These are phyloP conservation scores for Dictyophora rubrovolvata DNA, from an alignment of 768 basidiomycete genomes.

Conservation along the genomic window DNA sequence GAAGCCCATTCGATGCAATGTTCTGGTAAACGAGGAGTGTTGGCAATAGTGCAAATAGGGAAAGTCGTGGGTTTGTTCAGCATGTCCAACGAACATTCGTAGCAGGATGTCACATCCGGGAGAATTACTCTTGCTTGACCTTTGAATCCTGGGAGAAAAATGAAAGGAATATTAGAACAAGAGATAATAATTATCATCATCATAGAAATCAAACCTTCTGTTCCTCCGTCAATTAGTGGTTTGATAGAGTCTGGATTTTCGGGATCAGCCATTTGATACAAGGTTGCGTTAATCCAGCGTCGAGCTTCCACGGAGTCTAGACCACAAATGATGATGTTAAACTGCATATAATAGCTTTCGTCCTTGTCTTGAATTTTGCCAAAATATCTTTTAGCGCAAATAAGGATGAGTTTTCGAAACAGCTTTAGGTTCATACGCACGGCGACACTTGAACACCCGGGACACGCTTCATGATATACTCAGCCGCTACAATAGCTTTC, in stretches of 20 bases:
- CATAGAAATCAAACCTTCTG: constrained; percentile 61
- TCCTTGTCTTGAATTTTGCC: constrained; percentile 98
- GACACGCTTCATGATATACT: constrained; percentile 94
- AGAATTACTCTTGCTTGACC: constrained; percentile 96
- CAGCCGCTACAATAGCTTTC: constrained; percentile 89
- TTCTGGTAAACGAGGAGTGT: constrained; percentile 94
- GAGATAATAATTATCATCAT: not conserved
- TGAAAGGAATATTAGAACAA: not conserved
- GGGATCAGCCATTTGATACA: constrained; percentile 90
- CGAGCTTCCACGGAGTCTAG: constrained; percentile 96
- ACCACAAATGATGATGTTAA: constrained; percentile 94
- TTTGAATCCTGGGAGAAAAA: constrained; percentile 68
- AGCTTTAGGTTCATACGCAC: constrained; percentile 37
- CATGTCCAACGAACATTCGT: constrained; percentile 98
- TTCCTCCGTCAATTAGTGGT: constrained; percentile 96
- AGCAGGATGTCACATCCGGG: constrained; percentile 90
- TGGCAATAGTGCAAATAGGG: constrained; percentile 98
- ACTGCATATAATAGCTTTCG: constrained; percentile 91
- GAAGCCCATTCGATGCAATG: constrained; percentile 99
- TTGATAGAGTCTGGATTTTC: constrained; percentile 90
- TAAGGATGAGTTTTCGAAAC: not conserved
- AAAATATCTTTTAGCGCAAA: constrained; percentile 52
- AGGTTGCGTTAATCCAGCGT: constrained; percentile 97
- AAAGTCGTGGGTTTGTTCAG: constrained; percentile 94
- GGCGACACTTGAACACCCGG: constrained; percentile 95